A percentile compares a stretch with the other conserved stretches of the same genome.
phyloP scores from a whole-genome alignment of 169 alveolate genomes.

The Plasmodium gonderi region DNA sequence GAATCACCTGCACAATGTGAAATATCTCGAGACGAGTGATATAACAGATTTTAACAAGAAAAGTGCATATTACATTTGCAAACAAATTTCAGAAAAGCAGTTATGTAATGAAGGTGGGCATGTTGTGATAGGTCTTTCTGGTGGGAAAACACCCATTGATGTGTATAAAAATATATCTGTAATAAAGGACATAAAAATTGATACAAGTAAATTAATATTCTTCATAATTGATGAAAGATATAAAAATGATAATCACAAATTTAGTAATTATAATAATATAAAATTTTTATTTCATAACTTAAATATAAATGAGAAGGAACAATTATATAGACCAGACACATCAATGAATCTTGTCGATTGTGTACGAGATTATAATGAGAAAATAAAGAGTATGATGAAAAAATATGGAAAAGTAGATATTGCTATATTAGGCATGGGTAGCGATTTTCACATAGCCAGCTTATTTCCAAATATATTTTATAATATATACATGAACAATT shows the following conservation, averaged over 20 bases:
- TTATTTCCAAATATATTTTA: slow-evolving; percentile 43
- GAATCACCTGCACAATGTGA: slow-evolving; percentile 38
- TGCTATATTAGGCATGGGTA: slow-evolving; percentile 72
- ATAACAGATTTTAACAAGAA: slow-evolving; percentile 34
- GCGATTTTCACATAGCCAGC: slow-evolving; percentile 59
- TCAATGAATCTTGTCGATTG: slow-evolving; percentile 27
- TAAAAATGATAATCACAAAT: slow-evolving; percentile 47
- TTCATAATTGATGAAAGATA: slow-evolving; percentile 68
- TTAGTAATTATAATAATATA: slow-evolving; percentile 60
- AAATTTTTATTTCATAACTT: slow-evolving; percentile 41
- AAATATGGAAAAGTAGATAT: slow-evolving; percentile 48
- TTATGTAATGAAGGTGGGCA: slow-evolving; percentile 26
- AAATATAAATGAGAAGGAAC: slow-evolving; percentile 50
- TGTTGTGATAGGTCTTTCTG: slow-evolving; percentile 62
- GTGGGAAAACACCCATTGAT: slow-evolving; percentile 65
- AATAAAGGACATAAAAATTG: slow-evolving; percentile 51
- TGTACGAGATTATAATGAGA: slow-evolving; percentile 50
- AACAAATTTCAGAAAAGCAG: slow-evolving; percentile 51
- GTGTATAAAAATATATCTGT: slow-evolving; percentile 51
- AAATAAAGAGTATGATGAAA: slow-evolving; percentile 25
- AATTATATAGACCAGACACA: slow-evolving; percentile 49
- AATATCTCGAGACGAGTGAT: slow-evolving; percentile 33
- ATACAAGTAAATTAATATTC: slow-evolving; percentile 46
- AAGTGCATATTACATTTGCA: slow-evolving; percentile 57
- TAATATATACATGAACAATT: slow-evolving; percentile 52